Evolutionary conservation across 2,329 filamentous ascomycete species (phyloP).

Genomic region (Ceratocystis destructans): DNA sequence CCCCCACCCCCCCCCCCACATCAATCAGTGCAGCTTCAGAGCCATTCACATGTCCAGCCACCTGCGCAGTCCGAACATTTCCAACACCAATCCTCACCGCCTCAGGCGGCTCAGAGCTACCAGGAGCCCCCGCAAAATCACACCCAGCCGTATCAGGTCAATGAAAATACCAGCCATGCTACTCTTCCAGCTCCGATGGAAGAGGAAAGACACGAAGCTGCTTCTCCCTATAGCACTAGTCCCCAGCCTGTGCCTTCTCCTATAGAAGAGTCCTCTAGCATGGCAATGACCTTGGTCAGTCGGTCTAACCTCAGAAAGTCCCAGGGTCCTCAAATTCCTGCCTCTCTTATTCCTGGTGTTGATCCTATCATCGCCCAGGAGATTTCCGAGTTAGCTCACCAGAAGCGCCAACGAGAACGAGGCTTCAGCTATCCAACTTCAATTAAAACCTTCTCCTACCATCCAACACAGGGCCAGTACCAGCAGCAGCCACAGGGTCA

Average conservation of each 20-base stretch:
- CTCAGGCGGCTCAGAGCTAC: not conserved
- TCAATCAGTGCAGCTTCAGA: not conserved
- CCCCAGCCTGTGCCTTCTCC: constrained; percentile 9
- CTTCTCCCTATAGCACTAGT: not conserved
- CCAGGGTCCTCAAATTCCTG: constrained; percentile 34
- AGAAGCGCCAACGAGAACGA: constrained; percentile 37
- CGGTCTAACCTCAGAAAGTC: constrained; percentile 3
- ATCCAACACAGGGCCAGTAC: constrained; percentile 23
- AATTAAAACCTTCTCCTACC: constrained; percentile 22
- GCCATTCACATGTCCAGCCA: not conserved
- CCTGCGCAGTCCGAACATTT: not conserved
- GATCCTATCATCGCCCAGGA: constrained; percentile 44
- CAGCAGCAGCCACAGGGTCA: constrained; percentile 24
- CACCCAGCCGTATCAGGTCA: not conserved
- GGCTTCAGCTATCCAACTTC: constrained; percentile 32
- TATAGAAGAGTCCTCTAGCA: constrained; percentile 18
- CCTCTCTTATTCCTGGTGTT: constrained; percentile 47
- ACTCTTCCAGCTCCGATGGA: not conserved
- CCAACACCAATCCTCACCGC: constrained; percentile 5
- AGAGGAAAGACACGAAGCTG: not conserved
- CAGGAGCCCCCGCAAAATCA: constrained; percentile 16
- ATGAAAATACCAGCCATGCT: not conserved
- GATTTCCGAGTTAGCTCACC: constrained; percentile 43
- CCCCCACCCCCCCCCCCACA: not conserved
- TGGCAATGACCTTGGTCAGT: constrained; percentile 19